Evolutionary conservation across 805 yeast genomes (phyloP).

Genomic region (Wickerhamomyces mucosus): DNA sequence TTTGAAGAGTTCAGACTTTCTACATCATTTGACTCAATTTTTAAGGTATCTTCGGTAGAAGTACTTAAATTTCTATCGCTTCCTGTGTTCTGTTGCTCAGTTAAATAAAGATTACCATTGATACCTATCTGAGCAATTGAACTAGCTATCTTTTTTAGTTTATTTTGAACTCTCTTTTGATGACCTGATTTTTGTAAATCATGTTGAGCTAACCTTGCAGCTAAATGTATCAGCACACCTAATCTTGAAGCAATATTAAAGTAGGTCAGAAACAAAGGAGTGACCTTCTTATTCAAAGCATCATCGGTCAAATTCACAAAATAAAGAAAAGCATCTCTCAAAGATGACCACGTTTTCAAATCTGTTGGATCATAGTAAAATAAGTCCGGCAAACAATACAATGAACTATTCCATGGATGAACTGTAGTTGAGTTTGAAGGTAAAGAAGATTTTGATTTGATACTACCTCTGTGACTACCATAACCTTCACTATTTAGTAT

Average conservation of each 20-base stretch:
- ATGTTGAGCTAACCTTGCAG: slow-evolving; percentile 43
- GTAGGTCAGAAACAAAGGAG: slow-evolving; percentile 42
- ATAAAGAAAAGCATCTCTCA: slow-evolving; percentile 37
- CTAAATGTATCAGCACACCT: slow-evolving; percentile 42
- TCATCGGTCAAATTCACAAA: slow-evolving; percentile 39
- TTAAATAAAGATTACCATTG: slow-evolving; percentile 53
- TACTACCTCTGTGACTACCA: slow-evolving; percentile 5
- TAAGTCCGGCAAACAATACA: slow-evolving; percentile 26
- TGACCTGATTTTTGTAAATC: slow-evolving; percentile 39
- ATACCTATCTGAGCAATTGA: slow-evolving; percentile 55
- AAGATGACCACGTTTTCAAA: slow-evolving; percentile 48
- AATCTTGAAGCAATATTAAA: slow-evolving; percentile 44
- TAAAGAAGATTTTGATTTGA: slow-evolving; percentile 11
- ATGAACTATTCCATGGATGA: slow-evolving; percentile 19
- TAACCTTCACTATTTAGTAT: slow-evolving; percentile 10
- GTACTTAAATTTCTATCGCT: slow-evolving; percentile 9
- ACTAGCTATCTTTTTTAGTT: slow-evolving; percentile 42
- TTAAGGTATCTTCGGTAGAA: slow-evolving; percentile 18
- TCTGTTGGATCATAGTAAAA: slow-evolving; percentile 57
- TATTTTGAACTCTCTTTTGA: slow-evolving; percentile 36
- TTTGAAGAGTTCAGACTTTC: slow-evolving; percentile 1
- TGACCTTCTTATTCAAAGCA: slow-evolving; percentile 41
- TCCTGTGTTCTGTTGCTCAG: slow-evolving; percentile 4
- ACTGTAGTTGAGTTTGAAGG: slow-evolving; percentile 12
- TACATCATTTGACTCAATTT: slow-evolving; percentile 5